Conservation (phyloP, 2,329 filamentous ascomycete genomes). For the Fusarium hainanense region DNA sequence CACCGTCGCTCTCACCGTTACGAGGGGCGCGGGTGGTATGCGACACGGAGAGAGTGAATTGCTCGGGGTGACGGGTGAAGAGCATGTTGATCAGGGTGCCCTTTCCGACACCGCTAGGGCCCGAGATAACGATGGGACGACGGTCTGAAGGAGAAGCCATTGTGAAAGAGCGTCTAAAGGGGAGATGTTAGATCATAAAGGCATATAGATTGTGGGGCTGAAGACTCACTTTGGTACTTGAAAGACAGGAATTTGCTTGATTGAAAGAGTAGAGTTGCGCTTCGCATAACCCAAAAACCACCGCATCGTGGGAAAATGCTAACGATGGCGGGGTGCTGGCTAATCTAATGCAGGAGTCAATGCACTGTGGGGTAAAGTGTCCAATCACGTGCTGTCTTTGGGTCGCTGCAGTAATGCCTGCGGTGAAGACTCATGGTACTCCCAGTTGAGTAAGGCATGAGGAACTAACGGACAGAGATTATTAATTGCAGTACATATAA, state of each 20-base stretch:
- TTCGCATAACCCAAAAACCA: slow-evolving; percentile 34
- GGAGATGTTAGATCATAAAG: not conserved
- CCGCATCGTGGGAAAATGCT: slow-evolving; percentile 32
- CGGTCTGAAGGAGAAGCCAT: slow-evolving; percentile 56
- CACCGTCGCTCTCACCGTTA: slow-evolving; percentile 78
- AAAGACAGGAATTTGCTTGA: slow-evolving; percentile 11
- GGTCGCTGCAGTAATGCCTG: not conserved
- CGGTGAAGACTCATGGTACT: not conserved
- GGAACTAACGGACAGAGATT: not conserved
- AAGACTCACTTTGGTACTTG: slow-evolving; percentile 16
- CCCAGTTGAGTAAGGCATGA: not conserved
- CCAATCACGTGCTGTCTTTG: slow-evolving; percentile 23
- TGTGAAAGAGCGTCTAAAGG: slow-evolving; percentile 32
- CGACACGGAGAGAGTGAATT: slow-evolving; percentile 67
- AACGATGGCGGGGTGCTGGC: slow-evolving; percentile 19
- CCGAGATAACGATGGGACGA: slow-evolving; percentile 80
- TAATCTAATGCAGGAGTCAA: slow-evolving; percentile 6
- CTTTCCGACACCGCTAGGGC: slow-evolving; percentile 84
- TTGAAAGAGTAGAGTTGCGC: slow-evolving; percentile 25
- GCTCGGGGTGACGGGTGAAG: slow-evolving; percentile 65
- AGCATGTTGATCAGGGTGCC: slow-evolving; percentile 81
- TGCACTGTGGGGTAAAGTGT: slow-evolving; percentile 20
- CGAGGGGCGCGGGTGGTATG: slow-evolving; percentile 87
- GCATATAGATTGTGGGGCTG: too few relatives aligned
- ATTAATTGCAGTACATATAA: too few relatives aligned